Evolutionary conservation across 75 land plant species (phyloP).

Genomic region (Larix kaempferi): DNA sequence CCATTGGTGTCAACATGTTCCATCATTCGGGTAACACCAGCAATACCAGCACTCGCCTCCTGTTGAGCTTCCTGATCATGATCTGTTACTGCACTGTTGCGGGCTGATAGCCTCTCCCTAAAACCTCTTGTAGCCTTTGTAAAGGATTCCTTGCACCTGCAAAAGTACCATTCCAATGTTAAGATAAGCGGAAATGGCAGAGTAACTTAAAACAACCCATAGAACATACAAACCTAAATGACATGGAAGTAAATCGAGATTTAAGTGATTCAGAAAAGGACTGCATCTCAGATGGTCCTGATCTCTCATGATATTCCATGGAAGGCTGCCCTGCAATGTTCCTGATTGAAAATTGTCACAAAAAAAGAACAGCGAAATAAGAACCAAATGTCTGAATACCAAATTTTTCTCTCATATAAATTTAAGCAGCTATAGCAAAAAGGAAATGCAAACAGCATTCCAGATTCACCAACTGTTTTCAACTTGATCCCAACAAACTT

Average conservation of each 20-base stretch:
- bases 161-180: not conserved
- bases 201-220: not conserved
- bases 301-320: constrained; percentile 35
- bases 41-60: constrained; percentile 55
- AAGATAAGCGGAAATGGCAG: not conserved
- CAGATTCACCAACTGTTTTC: not conserved
- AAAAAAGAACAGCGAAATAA: not conserved
- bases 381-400: not conserved
- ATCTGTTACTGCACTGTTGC: constrained; percentile 40
- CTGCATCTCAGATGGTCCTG: constrained; percentile 78
- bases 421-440: not conserved
- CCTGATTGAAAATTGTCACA: constrained; percentile 15
- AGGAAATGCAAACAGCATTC: not conserved
- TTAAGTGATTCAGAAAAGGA: constrained; percentile 85
- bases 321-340: constrained; percentile 31
- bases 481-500: not conserved
- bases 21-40: constrained; percentile 44
- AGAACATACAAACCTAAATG: constrained; percentile 63
- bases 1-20: constrained; percentile 41
- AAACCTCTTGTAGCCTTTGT: constrained; percentile 86
- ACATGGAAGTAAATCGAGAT: constrained; percentile 73
- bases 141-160: constrained; percentile 85
- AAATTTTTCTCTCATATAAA: not conserved
- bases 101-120: constrained; percentile 74
- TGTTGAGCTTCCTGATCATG: constrained; percentile 37